Conservation (phyloP, 495 filamentous ascomycete species). For the Aspergillus funiculosus region DNA sequence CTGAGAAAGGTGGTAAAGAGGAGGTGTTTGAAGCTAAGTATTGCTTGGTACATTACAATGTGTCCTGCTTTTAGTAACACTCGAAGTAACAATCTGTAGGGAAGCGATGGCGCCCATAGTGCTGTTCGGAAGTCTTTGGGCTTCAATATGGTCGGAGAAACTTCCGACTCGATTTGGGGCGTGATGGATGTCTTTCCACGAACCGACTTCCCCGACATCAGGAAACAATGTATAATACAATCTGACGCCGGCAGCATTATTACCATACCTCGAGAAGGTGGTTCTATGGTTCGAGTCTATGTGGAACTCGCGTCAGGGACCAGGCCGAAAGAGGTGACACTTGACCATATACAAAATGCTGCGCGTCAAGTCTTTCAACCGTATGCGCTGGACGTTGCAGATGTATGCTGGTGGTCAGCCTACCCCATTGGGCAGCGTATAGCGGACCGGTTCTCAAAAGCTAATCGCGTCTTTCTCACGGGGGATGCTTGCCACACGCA, state of each 20-base stretch:
- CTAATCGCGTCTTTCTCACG: slow-evolving; percentile 50
- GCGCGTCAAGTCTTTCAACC: slow-evolving; percentile 55
- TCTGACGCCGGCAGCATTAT: slow-evolving; percentile 56
- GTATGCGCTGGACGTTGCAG: slow-evolving; percentile 47
- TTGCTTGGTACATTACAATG: slow-evolving; percentile 56
- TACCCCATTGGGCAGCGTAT: slow-evolving; percentile 56
- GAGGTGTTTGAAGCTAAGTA: slow-evolving; percentile 61
- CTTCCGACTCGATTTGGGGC: slow-evolving; percentile 69
- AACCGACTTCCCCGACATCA: slow-evolving; percentile 80
- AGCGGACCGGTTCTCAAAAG: slow-evolving; percentile 50
- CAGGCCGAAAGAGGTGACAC: slow-evolving; percentile 33
- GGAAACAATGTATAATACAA: slow-evolving; percentile 60
- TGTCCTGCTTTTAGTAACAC: no score
- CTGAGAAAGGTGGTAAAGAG: slow-evolving; percentile 46
- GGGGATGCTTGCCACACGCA: slow-evolving; percentile 61
- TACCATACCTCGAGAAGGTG: slow-evolving; percentile 67
- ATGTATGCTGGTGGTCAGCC: slow-evolving; percentile 54
- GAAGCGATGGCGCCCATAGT: slow-evolving; percentile 75
- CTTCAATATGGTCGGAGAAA: slow-evolving; percentile 68
- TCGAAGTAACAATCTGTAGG: slow-evolving; percentile 41
- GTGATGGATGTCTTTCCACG: slow-evolving; percentile 75
- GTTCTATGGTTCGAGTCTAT: slow-evolving; percentile 58
- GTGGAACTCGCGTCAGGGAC: slow-evolving; percentile 58
- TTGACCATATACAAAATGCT: slow-evolving; percentile 52
- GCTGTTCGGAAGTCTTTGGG: slow-evolving; percentile 60